Conservation (phyloP, 371 early-diverging fungal genomes). For the Mortierella sp. region DNA sequence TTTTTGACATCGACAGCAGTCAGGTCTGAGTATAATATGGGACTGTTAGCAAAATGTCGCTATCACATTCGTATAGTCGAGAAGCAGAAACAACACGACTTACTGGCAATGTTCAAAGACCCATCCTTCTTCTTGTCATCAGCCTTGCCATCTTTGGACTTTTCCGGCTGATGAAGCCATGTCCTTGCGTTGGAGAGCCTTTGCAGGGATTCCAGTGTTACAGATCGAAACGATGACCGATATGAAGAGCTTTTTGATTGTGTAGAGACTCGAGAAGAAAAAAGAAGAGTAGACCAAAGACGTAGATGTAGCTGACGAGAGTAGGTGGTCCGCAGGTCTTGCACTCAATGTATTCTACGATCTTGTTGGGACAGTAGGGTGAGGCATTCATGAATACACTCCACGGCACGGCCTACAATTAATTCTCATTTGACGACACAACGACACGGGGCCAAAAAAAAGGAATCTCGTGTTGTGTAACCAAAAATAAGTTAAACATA, state of each 20-base stretch:
- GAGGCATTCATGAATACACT: conserved; percentile 66
- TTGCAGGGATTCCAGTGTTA: conserved; percentile 70
- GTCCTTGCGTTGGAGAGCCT: conserved; percentile 69
- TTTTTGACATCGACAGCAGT: conserved; percentile 72
- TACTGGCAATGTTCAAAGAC: conserved; percentile 53
- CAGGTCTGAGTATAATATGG: conserved; percentile 40
- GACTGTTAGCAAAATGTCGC: background rate
- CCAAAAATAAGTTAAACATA: background rate
- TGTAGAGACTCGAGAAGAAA: conserved; percentile 61
- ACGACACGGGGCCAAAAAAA: conserved; percentile 53
- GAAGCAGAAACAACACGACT: background rate
- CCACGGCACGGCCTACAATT: conserved; percentile 63
- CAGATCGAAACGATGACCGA: conserved; percentile 71
- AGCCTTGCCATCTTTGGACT: conserved; percentile 26
- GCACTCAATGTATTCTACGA: conserved; percentile 68
- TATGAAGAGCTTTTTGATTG: conserved; percentile 66
- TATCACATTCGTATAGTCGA: background rate
- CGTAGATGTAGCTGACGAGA: conserved; percentile 66
- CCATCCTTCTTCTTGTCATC: conserved; percentile 56
- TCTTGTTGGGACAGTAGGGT: conserved; percentile 68
- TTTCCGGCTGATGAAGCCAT: conserved; percentile 53
- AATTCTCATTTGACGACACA: conserved; percentile 56
- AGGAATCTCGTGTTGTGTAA: conserved; percentile 13
- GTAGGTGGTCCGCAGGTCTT: conserved; percentile 40
- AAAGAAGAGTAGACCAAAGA: conserved; percentile 69